Evolutionary conservation across 2,329 filamentous ascomycete genomes (phyloP).

Genomic region (Ciborinia camelliae): DNA sequence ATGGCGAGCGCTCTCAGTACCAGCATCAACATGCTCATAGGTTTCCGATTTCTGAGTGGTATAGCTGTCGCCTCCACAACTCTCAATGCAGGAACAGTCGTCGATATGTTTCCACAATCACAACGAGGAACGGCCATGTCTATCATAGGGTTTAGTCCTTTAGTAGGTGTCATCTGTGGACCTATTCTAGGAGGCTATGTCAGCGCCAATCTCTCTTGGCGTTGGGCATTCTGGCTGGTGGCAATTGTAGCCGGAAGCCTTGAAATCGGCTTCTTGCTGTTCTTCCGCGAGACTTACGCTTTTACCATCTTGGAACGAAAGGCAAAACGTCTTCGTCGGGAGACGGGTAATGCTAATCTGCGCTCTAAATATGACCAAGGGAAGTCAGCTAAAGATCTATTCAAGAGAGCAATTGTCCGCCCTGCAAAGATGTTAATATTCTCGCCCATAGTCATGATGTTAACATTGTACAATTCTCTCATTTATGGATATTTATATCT

Average conservation of each 20-base stretch:
- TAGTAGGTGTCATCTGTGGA: not conserved
- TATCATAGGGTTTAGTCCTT: constrained; percentile 62
- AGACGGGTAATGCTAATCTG: constrained; percentile 49
- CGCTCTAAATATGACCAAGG: constrained; percentile 44
- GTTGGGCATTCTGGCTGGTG: constrained; percentile 45
- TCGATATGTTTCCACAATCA: constrained; percentile 71
- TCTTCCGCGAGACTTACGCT: constrained; percentile 48
- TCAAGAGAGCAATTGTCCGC: not conserved
- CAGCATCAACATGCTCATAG: constrained; percentile 49
- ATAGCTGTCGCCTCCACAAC: constrained; percentile 73
- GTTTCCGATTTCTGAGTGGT: constrained; percentile 60
- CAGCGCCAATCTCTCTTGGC: constrained; percentile 36
- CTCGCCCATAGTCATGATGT: not conserved
- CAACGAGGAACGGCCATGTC: constrained; percentile 77
- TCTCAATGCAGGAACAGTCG: constrained; percentile 78
- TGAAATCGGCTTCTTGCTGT: constrained; percentile 38
- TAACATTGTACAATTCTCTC: not conserved
- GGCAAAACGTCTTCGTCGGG: constrained; percentile 42
- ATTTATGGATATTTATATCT: not conserved
- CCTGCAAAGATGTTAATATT: not conserved
- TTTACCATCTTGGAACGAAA: constrained; percentile 46
- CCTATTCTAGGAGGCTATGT: constrained; percentile 38
- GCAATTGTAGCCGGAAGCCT: constrained; percentile 41
- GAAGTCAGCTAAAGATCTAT: constrained; percentile 36
- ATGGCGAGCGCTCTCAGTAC: constrained; percentile 52